Evolutionary conservation across 345 rosid genomes (phyloP), one percentile per base, ranked within the genome.

Genomic region (Capsella bursapastoris): DNA sequence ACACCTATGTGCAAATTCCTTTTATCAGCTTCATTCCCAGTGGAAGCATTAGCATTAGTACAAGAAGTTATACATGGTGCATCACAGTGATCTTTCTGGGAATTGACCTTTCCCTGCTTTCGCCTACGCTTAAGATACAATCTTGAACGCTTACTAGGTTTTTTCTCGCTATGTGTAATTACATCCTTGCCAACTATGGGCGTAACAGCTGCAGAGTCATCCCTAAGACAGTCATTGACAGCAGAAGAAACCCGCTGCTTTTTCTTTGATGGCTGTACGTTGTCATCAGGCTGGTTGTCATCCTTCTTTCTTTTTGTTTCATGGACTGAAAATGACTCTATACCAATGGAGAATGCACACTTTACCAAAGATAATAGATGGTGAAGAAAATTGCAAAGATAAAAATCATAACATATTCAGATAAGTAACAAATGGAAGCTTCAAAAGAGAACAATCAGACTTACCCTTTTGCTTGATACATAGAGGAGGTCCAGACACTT

Each of bases 401-500:
- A 52, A 14, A 67, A 14, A 67, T 22, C 44, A 62, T n/a, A 75
- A 38, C 7, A 18, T 75, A 50, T 43, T 28, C 22, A 51, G 56
- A 59, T 56, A 68, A 29, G 16, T 34, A 57, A 13, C 62, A 28
- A 57, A 43, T 52, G 38, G 41, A 60, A 68, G n/a, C 45, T 16
- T 15, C 16, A 38, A 25, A 51, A n/a, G 48, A 38, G 32, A 50
- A 29, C 6, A 43, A 18, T 7, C 27, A 1, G 64, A 67, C 64
- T 65, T 18, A 73, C 78, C 65, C 65, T 35, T 72, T 72, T 27
- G 72, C 11, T 50, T 34, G 32, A 75, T 44, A 32, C 22, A 8
- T 15, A 67, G 55, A 81, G 80, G 61, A 59, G 79, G 74, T 32
- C 98, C 98, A 16, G 89, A 78, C 75, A 88, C 96, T 78, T 93